Conservation (phyloP, 2,329 filamentous ascomycete species). For the Pyricularia sp. region DNA sequence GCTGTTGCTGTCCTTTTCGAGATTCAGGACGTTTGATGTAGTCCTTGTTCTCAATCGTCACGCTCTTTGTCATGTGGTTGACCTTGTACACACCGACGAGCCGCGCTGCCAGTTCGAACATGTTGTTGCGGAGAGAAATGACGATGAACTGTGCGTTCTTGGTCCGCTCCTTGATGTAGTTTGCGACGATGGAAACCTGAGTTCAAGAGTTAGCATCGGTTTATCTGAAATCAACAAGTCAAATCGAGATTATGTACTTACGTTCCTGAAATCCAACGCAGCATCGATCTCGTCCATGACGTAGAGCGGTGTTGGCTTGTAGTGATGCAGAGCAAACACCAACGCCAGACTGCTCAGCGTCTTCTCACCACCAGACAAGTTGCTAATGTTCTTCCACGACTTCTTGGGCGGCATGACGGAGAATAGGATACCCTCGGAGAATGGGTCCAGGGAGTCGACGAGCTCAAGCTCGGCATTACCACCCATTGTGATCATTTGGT, state of each 20-base stretch:
- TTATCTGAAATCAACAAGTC: background rate
- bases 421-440: slow-evolving; percentile 93
- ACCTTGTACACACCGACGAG: slow-evolving; percentile 98
- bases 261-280: slow-evolving; percentile 93
- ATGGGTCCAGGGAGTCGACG: slow-evolving; percentile 90
- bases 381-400: slow-evolving; percentile 98
- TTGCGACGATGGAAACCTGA: slow-evolving; percentile 90
- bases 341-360: slow-evolving; percentile 84
- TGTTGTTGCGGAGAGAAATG: slow-evolving; percentile 95
- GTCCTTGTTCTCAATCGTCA: slow-evolving; percentile 75
- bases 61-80: slow-evolving; percentile 94
- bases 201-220: background rate
- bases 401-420: slow-evolving; percentile 99
- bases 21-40: slow-evolving; percentile 40
- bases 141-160: slow-evolving; percentile 99
- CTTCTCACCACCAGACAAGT: slow-evolving; percentile 93
- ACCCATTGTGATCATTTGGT: slow-evolving; percentile 99
- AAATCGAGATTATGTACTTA: slow-evolving; percentile 34
- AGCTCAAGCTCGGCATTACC: slow-evolving; percentile 96
- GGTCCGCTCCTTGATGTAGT: slow-evolving; percentile 97
- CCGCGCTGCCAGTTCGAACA: slow-evolving; percentile 96
- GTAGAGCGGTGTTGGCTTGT: slow-evolving; percentile 93
- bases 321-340: slow-evolving; percentile 97
- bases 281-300: slow-evolving; percentile 99
- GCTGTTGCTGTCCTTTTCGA: slow-evolving; percentile 10